Conservation (phyloP, 2,329 filamentous ascomycete genomes). For the Monosporascus sp. region DNA sequence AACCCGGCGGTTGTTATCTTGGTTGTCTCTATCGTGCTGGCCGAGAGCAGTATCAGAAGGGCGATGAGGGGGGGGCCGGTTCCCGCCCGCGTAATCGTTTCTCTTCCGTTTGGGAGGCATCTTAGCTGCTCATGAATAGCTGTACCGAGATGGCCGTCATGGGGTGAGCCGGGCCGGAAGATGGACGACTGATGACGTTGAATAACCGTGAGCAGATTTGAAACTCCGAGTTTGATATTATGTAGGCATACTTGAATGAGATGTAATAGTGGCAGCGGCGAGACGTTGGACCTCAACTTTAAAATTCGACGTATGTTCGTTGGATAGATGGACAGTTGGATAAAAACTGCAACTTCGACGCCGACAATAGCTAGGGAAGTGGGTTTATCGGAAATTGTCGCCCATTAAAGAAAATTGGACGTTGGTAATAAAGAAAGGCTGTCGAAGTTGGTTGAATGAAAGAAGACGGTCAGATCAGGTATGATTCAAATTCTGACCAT, state of each 20-base stretch:
- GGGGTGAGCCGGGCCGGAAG: slow-evolving; percentile 9
- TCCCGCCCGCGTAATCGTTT: slow-evolving; percentile 44
- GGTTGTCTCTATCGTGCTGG: slow-evolving; percentile 51
- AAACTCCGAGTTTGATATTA: slow-evolving; percentile 10
- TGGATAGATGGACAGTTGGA: background rate
- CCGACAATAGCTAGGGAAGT: too few species aligned
- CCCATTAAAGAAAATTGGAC: background rate
- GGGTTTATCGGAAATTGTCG: background rate
- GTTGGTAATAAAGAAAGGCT: background rate
- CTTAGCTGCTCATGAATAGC: slow-evolving; percentile 14
- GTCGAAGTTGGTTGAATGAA: background rate
- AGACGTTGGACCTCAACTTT: background rate
- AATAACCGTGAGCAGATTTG: slow-evolving; percentile 10
- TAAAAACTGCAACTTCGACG: too few species aligned
- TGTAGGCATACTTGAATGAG: slow-evolving; percentile 10
- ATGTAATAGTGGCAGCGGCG: background rate
- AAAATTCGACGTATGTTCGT: background rate
- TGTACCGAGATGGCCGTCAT: slow-evolving; percentile 19
- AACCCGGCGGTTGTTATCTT: slow-evolving; percentile 36
- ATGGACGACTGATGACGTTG: slow-evolving; percentile 12
- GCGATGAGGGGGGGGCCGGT: slow-evolving; percentile 57
- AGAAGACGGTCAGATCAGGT: background rate
- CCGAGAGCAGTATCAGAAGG: slow-evolving; percentile 51
- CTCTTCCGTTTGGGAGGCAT: slow-evolving; percentile 60
- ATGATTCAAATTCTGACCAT: background rate